Conservation (phyloP, 257 asterid species). For the Solanum chiquidenum region DNA sequence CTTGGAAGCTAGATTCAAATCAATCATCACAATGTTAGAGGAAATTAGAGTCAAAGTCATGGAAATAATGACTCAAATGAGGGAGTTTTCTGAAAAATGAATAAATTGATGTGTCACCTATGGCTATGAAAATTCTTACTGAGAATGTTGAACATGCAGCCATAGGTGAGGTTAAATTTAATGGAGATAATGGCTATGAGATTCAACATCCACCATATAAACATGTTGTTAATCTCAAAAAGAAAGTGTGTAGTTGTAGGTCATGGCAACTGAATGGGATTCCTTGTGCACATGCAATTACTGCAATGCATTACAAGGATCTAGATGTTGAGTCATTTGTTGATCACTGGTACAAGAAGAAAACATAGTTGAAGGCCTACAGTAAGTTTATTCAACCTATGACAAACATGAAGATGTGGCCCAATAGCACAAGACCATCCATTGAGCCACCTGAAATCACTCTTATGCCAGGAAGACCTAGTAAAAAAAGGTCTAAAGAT, state of each 20-base stretch:
- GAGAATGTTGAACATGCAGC: not conserved
- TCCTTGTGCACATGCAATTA: not conserved
- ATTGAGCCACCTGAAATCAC: not conserved
- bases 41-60: not conserved
- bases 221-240: not conserved
- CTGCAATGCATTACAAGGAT: not conserved
- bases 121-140: not conserved
- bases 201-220: not conserved
- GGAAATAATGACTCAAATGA: not conserved
- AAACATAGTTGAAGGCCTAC: not conserved
- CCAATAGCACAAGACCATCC: not conserved
- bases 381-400: not conserved
- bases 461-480: not conserved
- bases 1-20: not conserved
- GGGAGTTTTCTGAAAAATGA: not conserved
- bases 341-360: not conserved
- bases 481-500: not conserved
- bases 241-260: not conserved
- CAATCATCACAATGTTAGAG: not conserved
- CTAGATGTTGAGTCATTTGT: not conserved
- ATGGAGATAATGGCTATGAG: not conserved
- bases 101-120: not conserved
- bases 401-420: not conserved
- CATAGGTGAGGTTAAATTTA: not conserved
- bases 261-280: not conserved